A percentile compares a stretch with the other conserved stretches of the same genome.
Evolutionary conservation across 2,329 filamentous ascomycete genomes (phyloP).

Genomic region (Shiraia bambusicola): DNA sequence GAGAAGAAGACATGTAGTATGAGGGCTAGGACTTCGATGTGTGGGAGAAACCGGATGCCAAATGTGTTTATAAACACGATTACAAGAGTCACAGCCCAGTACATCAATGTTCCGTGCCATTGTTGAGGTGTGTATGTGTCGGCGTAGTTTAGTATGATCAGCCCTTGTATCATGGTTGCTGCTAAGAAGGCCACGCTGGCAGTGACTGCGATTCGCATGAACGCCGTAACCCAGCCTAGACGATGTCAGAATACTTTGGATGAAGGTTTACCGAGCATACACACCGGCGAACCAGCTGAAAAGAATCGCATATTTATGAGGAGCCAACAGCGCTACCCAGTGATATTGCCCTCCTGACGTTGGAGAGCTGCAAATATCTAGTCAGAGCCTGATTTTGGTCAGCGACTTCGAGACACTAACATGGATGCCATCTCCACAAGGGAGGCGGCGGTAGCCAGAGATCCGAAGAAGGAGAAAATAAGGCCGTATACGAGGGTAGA

Average conservation of each 20-base stretch:
- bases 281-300: no score
- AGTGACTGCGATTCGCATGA: conserved; percentile 43
- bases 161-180: conserved; percentile 33
- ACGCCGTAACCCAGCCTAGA: conserved; percentile 46
- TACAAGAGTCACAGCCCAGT: conserved; percentile 47
- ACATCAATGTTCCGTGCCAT: conserved; percentile 55
- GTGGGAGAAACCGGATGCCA: conserved; percentile 47
- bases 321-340: conserved; percentile 46
- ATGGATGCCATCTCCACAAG: conserved; percentile 41
- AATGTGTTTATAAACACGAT: conserved; percentile 48
- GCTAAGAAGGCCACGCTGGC: conserved; percentile 32
- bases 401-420: conserved; percentile 38
- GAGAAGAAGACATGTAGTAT: conserved; percentile 54
- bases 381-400: conserved; percentile 9
- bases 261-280: no score
- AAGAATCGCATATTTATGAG: conserved; percentile 38
- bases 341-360: background rate
- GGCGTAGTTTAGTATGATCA: conserved; percentile 42
- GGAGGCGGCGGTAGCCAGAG: no score
- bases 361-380: background rate
- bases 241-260: background rate
- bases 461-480: no score
- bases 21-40: conserved; percentile 50
- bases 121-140: conserved; percentile 40
- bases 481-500: no score